These are phyloP conservation scores for Chaetomiaceae sp. DNA, from an alignment of 2,329 filamentous ascomycete species.

Conservation along the genomic window DNA sequence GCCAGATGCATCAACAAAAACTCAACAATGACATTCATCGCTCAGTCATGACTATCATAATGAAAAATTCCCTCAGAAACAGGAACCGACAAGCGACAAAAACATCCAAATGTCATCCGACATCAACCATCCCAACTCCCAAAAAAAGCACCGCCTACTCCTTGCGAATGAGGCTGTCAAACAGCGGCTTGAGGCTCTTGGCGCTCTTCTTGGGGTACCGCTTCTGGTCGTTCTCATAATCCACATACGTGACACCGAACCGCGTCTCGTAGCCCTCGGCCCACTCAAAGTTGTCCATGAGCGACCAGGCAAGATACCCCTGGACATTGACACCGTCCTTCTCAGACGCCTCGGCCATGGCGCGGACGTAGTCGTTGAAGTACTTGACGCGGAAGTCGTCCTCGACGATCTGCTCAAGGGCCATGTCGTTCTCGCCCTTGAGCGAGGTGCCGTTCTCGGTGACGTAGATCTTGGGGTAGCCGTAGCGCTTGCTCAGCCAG, in stretches of 20 bases:
- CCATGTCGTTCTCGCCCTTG: slow-evolving; percentile 75
- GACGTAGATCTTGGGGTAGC: slow-evolving; percentile 73
- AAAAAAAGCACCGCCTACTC: slow-evolving; percentile 31
- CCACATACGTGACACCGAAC: slow-evolving; percentile 79
- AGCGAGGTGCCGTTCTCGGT: slow-evolving; percentile 86
- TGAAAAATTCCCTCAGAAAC: slow-evolving; percentile 6
- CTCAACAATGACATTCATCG: slow-evolving; percentile 5
- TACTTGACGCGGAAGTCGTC: slow-evolving; percentile 81
- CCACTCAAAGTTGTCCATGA: slow-evolving; percentile 91
- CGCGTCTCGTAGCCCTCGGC: slow-evolving; percentile 86
- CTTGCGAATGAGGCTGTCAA: slow-evolving; percentile 66
- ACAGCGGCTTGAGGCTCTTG: slow-evolving; percentile 63
- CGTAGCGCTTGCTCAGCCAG: slow-evolving; percentile 75
- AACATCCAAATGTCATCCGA: not conserved
- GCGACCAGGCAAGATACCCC: slow-evolving; percentile 78
- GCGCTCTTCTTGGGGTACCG: slow-evolving; percentile 82
- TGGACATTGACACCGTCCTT: slow-evolving; percentile 73
- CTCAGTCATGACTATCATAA: slow-evolving; percentile 12
- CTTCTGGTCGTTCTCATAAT: slow-evolving; percentile 76
- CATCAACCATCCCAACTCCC: not conserved
- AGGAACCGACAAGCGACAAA: slow-evolving; percentile 3
- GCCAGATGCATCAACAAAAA: not conserved
- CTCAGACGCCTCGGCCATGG: slow-evolving; percentile 67
- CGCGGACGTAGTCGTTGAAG: slow-evolving; percentile 71
- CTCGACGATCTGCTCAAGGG: slow-evolving; percentile 65